Conservation (phyloP, 2,329 filamentous ascomycete species). For the Teratosphaeria epicoccoides region DNA sequence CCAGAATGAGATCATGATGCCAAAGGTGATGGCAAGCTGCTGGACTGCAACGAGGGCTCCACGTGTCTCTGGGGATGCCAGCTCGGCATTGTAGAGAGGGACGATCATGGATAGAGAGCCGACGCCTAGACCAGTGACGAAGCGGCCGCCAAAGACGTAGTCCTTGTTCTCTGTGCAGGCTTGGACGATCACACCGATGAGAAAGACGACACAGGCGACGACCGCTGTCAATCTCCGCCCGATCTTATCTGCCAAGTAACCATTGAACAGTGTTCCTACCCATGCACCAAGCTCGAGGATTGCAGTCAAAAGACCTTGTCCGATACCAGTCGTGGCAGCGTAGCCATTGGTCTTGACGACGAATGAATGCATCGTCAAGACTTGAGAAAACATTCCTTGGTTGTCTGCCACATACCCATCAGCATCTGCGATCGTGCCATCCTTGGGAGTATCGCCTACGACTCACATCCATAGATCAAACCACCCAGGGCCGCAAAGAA, state of each 20-base stretch:
- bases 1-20: constrained; percentile 46
- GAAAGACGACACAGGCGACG: constrained; percentile 55
- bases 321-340: constrained; percentile 8
- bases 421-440: neutral
- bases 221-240: constrained; percentile 61
- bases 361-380: constrained; percentile 18
- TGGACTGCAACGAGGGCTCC: constrained; percentile 56
- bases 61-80: constrained; percentile 51
- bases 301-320: constrained; percentile 13
- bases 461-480: constrained; percentile 19
- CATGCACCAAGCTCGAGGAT: constrained; percentile 34
- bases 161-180: constrained; percentile 2
- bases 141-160: constrained; percentile 59
- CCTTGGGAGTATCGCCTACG: neutral
- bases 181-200: constrained; percentile 52
- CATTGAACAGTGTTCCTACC: constrained; percentile 60
- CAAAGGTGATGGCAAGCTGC: constrained; percentile 49
- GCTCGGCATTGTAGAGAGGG: constrained; percentile 36
- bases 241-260: constrained; percentile 58
- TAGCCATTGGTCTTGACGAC: constrained; percentile 10
- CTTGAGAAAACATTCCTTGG: constrained; percentile 19
- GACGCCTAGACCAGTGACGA: constrained; percentile 60
- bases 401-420: constrained; percentile 11
- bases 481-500: constrained; percentile 20
- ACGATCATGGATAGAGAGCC: constrained; percentile 56